Conservation (phyloP, 331 rosid genomes). For the Rhamnella rubrinervis region DNA sequence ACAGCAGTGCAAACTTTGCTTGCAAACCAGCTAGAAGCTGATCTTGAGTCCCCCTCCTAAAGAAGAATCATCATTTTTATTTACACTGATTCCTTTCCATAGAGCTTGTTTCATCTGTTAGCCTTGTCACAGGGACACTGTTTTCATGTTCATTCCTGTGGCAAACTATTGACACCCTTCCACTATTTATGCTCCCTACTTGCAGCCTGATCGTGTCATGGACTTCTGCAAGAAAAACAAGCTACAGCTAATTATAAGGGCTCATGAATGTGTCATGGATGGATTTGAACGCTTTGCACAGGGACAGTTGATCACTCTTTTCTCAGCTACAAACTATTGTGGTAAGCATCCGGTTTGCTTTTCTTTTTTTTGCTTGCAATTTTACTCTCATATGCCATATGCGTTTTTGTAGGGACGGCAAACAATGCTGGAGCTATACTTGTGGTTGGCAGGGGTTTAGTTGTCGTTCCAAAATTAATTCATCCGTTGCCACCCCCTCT, state of each 20-base stretch:
- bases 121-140: background rate
- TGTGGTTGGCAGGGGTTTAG: conserved; percentile 97
- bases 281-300: conserved; percentile 99
- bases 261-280: conserved; percentile 99
- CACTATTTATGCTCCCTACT: conserved; percentile 20
- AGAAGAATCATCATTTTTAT: background rate
- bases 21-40: too few species aligned
- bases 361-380: conserved; percentile 13
- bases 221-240: conserved; percentile 97
- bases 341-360: conserved; percentile 49
- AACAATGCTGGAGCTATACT: conserved; percentile 98
- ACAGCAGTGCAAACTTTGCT: too few species aligned
- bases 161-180: conserved; percentile 14
- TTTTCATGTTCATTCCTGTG: background rate
- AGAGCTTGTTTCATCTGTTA: background rate
- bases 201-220: conserved; percentile 97
- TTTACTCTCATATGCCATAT: conserved; percentile 27
- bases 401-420: conserved; percentile 67
- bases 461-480: conserved; percentile 94
- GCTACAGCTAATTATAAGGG: conserved; percentile 92
- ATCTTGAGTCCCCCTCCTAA: background rate
- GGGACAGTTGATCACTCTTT: conserved; percentile 95
- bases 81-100: background rate
- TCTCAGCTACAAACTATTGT: conserved; percentile 97
- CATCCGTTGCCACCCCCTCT: conserved; percentile 98